These are phyloP conservation scores for Alternaria longipes DNA, from an alignment of 2,329 filamentous ascomycete genomes.

Conservation along the genomic window DNA sequence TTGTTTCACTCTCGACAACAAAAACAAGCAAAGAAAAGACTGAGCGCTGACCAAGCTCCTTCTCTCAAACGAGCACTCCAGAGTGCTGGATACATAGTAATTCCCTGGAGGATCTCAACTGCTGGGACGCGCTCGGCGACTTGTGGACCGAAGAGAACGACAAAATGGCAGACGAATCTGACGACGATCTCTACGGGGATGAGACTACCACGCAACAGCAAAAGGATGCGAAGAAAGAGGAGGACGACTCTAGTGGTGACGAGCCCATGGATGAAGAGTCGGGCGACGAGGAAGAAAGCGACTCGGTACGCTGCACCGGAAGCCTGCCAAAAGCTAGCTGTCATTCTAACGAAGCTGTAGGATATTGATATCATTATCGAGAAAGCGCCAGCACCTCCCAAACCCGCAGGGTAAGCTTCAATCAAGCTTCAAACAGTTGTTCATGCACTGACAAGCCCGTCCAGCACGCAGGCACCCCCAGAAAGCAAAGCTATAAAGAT, in stretches of 20 bases:
- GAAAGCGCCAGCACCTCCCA: constrained; percentile 52
- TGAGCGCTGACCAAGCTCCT: not conserved
- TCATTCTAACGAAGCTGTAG: constrained; percentile 45
- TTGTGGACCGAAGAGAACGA: not conserved
- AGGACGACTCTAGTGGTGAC: constrained; percentile 49
- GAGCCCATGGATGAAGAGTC: constrained; percentile 58
- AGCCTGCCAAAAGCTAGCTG: constrained; percentile 16
- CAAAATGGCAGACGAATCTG: constrained; percentile 62
- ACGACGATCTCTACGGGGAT: constrained; percentile 62
- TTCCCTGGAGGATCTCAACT: not conserved
- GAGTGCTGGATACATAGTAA: not conserved
- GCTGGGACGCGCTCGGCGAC: not conserved
- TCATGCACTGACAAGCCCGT: constrained; percentile 24
- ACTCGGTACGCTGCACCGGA: constrained; percentile 46
- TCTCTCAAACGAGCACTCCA: not conserved
- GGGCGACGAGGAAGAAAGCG: constrained; percentile 58
- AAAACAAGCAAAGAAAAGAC: not conserved
- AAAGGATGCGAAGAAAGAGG: constrained; percentile 38
- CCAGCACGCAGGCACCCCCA: constrained; percentile 35
- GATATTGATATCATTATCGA: constrained; percentile 65
- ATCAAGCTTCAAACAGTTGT: not conserved
- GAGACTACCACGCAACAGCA: constrained; percentile 35
- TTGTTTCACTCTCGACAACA: not conserved
- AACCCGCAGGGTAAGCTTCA: constrained; percentile 44
- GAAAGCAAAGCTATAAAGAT: constrained; percentile 52